Evolutionary conservation across 805 yeast species (phyloP), one percentile per base, ranked within the genome.

Genomic region (Saturnispora gosingensis): DNA sequence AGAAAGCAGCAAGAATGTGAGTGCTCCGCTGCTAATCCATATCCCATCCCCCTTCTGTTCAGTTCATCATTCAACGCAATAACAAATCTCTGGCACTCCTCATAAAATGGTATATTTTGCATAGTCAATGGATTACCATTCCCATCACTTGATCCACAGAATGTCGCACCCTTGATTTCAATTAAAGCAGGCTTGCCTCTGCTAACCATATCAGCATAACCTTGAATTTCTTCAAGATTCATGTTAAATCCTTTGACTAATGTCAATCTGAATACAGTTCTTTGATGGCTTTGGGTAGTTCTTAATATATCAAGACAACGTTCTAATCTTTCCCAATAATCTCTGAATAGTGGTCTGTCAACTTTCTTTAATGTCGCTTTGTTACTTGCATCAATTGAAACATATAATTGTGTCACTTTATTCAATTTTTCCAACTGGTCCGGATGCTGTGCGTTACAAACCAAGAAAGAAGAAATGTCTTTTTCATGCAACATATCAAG

Each of bases 401-500:
- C 96, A 63, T 89, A 89, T 44, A 89, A 72, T 69, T 89, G 97
- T 1, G 97, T 89, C 8, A 89, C 97, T 60, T 83, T 85, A 30
- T 77, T 69, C 61, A 89, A 72, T 2, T 75, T 73, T 22, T 76
- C 80, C 58, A 89, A 72, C 55, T 88, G 85, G 48, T 84, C 89
- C 3, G 97, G 97, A 67, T 89, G 97, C 71, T 89, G 97, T 8
- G 97, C 97, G 64, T 89, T 89, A 70, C 97, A 90, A 11, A 89
- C 97, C 60, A 89, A 74, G 66, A 89, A 89, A 49, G 93, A 82
- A 2, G 96, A 86, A 45, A 89, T 90, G 40, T 78, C 83, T 62
- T 81, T 76, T 34, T 78, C 85, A 61, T 89, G 97, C 48, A 90
- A 72, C 82, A 89, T 77, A 11, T 77, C 78, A 40, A 89, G 80